Conservation (phyloP, 768 basidiomycete species). For the Leucosporidium yakuticum region DNA sequence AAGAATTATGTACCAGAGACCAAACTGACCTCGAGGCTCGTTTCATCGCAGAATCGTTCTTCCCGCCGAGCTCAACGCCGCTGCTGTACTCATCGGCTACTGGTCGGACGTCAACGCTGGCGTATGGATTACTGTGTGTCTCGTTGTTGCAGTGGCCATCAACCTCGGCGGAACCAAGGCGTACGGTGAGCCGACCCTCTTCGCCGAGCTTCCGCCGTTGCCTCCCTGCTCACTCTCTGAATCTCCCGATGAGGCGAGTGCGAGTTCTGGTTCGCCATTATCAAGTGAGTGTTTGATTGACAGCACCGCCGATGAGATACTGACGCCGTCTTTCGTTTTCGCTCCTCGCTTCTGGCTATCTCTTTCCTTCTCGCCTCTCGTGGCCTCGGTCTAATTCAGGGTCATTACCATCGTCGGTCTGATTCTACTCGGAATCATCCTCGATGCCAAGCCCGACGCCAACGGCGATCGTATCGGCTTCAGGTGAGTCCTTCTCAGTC, state of each 20-base stretch:
- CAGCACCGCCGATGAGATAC: too few relatives aligned
- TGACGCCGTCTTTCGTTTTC: too few relatives aligned
- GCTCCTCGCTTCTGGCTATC: too few relatives aligned
- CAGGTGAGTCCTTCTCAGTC: conserved; percentile 44
- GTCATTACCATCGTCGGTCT: conserved; percentile 40
- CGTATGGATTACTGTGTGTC: conserved; percentile 45
- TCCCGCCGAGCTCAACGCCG: conserved; percentile 70
- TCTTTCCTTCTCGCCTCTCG: too few relatives aligned
- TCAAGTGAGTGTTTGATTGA: conserved; percentile 37
- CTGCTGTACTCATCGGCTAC: conserved; percentile 62
- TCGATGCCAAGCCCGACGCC: not conserved
- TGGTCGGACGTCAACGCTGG: conserved; percentile 53
- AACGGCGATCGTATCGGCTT: conserved; percentile 38
- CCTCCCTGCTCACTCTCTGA: too few relatives aligned
- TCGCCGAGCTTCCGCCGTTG: too few relatives aligned
- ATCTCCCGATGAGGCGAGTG: too few relatives aligned
- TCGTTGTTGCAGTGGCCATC: conserved; percentile 43
- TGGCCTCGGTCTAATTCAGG: not conserved
- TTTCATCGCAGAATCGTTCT: conserved; percentile 57
- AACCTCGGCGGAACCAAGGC: conserved; percentile 41
- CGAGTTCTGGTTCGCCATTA: conserved; percentile 45
- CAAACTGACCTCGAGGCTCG: conserved; percentile 27
- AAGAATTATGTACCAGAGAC: not conserved
- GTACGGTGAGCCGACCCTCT: conserved; percentile 5
- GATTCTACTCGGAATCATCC: conserved; percentile 48